Conservation (phyloP, 1,284 basidiomycete genomes). For the Sanghuangporus sanghuang region DNA sequence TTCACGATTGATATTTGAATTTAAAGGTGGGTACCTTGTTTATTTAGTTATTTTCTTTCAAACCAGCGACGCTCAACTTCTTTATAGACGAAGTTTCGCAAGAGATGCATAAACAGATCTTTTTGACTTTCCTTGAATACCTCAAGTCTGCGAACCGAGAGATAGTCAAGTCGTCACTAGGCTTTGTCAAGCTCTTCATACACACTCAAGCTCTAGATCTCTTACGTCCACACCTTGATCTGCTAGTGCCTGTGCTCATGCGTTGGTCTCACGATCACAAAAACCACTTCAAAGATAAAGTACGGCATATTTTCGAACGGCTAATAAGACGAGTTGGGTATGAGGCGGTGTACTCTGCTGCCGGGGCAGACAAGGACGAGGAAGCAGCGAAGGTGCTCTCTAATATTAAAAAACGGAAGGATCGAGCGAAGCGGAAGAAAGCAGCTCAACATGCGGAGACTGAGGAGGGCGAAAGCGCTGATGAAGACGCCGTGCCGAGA, state of each 20-base stretch:
- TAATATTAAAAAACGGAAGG: conserved; percentile 90
- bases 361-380: conserved; percentile 55
- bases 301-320: conserved; percentile 95
- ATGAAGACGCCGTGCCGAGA: conserved; percentile 24
- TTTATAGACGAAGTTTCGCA: conserved; percentile 61
- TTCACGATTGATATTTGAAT: conserved; percentile 93
- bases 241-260: conserved; percentile 82
- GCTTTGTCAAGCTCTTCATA: conserved; percentile 91
- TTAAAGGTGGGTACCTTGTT: conserved; percentile 65
- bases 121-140: conserved; percentile 87
- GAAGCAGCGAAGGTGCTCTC: conserved; percentile 74
- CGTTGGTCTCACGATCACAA: conserved; percentile 96
- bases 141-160: conserved; percentile 92
- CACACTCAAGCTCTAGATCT: conserved; percentile 75
- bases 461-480: conserved; percentile 37
- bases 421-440: conserved; percentile 75
- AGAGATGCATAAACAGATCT: conserved; percentile 81
- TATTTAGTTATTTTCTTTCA: not conserved
- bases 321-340: conserved; percentile 90
- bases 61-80: not conserved
- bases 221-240: conserved; percentile 70
- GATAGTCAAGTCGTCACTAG: conserved; percentile 94
- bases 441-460: conserved; percentile 50
- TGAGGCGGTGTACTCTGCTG: conserved; percentile 75
- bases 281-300: conserved; percentile 98